Evolutionary conservation across 495 filamentous ascomycete genomes (phyloP).

Genomic region (Friedmanniomyces simplex): DNA sequence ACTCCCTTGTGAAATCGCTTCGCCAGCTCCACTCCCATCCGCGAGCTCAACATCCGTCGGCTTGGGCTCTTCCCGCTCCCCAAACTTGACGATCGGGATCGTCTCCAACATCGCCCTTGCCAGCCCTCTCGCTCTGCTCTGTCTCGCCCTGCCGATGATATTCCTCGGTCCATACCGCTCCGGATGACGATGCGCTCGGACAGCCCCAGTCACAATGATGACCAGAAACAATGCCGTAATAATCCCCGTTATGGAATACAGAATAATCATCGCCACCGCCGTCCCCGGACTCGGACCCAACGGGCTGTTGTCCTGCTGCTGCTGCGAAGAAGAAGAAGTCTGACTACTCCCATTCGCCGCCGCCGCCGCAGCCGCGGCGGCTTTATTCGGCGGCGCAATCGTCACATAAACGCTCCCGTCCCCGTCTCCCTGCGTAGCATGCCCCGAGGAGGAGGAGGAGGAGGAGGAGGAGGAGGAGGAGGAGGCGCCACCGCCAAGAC

Average conservation of each 20-base stretch:
- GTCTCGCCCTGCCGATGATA: slow-evolving; percentile 64
- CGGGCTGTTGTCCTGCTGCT: slow-evolving; percentile 20
- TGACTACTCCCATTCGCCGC: neutral
- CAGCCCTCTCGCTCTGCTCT: slow-evolving; percentile 82
- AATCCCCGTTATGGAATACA: slow-evolving; percentile 92
- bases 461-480: no score
- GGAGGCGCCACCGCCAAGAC: slow-evolving; percentile 1
- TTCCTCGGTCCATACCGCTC: slow-evolving; percentile 87
- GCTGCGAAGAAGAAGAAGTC: neutral
- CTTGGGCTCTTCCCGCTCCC: slow-evolving; percentile 54
- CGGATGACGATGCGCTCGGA: slow-evolving; percentile 86
- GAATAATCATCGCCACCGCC: slow-evolving; percentile 86
- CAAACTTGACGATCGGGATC: slow-evolving; percentile 91
- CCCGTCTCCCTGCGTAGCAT: neutral
- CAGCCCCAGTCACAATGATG: slow-evolving; percentile 88
- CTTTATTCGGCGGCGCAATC: neutral
- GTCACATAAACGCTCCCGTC: neutral
- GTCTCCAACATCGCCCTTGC: slow-evolving; percentile 91
- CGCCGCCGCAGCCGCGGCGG: neutral
- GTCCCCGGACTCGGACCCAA: slow-evolving; percentile 44
- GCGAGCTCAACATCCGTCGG: slow-evolving; percentile 39
- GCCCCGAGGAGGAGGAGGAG: no score
- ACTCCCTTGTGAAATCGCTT: neutral
- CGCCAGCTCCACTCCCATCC: slow-evolving; percentile 5
- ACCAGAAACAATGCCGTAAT: slow-evolving; percentile 85